These are phyloP conservation scores for rapeseed (Brassica napus) DNA, from an alignment of 345 rosid species.

Conservation along the genomic window Da-Ae NC_063446.1:6081001-6081500, in stretches of 20 bases:
- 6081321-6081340: neutral
- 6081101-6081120: neutral
- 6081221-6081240: neutral
- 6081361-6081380: neutral
- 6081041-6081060: conserved; percentile 6
- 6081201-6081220: conserved; percentile 21
- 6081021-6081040: conserved; percentile 25
- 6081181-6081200: conserved; percentile 19
- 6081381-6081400: conserved; percentile 7
- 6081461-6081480: too few relatives aligned
- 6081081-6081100: neutral
- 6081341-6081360: neutral
- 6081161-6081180: conserved; percentile 42
- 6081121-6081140: neutral
- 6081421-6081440: neutral
- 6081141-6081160: conserved; percentile 18
- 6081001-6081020: conserved; percentile 5
- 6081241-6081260: neutral
- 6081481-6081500: conserved; percentile 58
- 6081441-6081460: neutral
- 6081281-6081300: neutral
- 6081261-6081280: conserved; percentile 30
- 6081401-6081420: neutral
- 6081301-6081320: conserved; percentile 27
- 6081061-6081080: conserved; percentile 15